Conservation (phyloP, 116 monocot species). For the Cymodocea nodosa region DNA sequence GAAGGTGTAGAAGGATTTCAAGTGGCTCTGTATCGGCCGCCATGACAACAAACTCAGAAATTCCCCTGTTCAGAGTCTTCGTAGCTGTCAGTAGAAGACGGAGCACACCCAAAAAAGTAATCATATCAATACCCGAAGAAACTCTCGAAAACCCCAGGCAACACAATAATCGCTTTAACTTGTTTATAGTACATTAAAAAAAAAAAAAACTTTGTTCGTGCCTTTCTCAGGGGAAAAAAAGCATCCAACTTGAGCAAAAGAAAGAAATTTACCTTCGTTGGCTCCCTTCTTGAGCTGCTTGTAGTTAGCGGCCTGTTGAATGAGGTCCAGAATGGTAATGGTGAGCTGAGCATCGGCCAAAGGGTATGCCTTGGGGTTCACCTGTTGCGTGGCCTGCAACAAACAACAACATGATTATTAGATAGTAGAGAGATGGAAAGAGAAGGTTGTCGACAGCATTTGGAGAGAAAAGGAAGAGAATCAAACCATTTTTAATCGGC, state of each 20-base stretch:
- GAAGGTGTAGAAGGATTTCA: constrained; percentile 85
- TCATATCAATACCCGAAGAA: not conserved
- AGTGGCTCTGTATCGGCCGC: constrained; percentile 83
- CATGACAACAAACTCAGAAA: constrained; percentile 88
- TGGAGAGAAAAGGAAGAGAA: too few species aligned
- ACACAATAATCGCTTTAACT: too few species aligned
- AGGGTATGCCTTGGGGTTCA: constrained; percentile 86
- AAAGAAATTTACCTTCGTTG: constrained; percentile 49
- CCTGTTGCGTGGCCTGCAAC: constrained; percentile 30
- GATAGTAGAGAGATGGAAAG: not conserved
- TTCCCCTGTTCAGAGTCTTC: constrained; percentile 79
- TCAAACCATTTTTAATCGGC: too few species aligned
- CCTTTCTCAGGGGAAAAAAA: not conserved
- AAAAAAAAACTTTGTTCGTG: not conserved
- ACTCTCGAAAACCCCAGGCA: too few species aligned
- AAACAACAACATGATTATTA: not conserved
- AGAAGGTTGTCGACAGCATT: too few species aligned
- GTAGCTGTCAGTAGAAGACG: constrained; percentile 33
- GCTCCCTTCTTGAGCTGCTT: constrained; percentile 98
- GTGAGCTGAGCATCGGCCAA: constrained; percentile 80
- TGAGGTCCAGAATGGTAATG: constrained; percentile 66
- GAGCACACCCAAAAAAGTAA: not conserved
- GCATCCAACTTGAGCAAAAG: not conserved
- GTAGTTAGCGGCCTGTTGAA: constrained; percentile 83
- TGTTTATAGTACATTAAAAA: too few species aligned